These are phyloP conservation scores for Phialemoniopsis sp. DNA, from an alignment of 2,329 filamentous ascomycete species.

Conservation along the genomic window DNA sequence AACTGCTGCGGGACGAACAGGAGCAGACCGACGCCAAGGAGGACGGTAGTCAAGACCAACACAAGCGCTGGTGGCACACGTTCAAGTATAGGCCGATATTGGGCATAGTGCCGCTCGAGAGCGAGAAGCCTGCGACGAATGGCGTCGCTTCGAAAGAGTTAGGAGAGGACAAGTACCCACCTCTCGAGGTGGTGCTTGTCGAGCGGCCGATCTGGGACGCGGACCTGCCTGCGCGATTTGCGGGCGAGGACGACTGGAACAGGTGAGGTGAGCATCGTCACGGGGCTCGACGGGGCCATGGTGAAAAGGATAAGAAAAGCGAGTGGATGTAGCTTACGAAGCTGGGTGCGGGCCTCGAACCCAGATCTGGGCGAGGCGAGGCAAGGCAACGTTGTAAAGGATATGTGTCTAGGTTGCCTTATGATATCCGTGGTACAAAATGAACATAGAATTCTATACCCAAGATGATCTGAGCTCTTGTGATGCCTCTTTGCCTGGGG, in stretches of 20 bases:
- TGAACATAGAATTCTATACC: too few species aligned
- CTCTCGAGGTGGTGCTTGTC: constrained; percentile 78
- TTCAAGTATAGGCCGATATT: constrained; percentile 94
- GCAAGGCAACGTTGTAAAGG: too few species aligned
- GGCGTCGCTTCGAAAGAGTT: constrained; percentile 5
- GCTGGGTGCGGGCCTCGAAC: too few species aligned
- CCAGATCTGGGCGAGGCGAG: too few species aligned
- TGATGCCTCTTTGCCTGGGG: too few species aligned
- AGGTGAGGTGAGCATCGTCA: constrained; percentile 16
- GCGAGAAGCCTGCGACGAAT: constrained; percentile 21
- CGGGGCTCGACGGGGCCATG: constrained; percentile 4
- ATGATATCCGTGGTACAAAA: too few species aligned
- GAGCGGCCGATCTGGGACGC: constrained; percentile 84
- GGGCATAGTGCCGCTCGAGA: constrained; percentile 53
- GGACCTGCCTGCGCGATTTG: constrained; percentile 69
- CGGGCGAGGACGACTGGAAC: constrained; percentile 52
- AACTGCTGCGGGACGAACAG: constrained; percentile 27
- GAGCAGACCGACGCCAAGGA: constrained; percentile 28
- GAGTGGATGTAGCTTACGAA: too few species aligned
- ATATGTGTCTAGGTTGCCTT: too few species aligned
- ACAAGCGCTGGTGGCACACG: constrained; percentile 61
- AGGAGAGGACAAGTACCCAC: constrained; percentile 12
- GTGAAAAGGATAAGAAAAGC: too few species aligned
- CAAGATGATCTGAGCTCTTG: too few species aligned
- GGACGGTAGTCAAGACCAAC: constrained; percentile 21